Conservation (phyloP, 2,329 filamentous ascomycete genomes). For the Paraphaeosphaeria sporulosa region DNA sequence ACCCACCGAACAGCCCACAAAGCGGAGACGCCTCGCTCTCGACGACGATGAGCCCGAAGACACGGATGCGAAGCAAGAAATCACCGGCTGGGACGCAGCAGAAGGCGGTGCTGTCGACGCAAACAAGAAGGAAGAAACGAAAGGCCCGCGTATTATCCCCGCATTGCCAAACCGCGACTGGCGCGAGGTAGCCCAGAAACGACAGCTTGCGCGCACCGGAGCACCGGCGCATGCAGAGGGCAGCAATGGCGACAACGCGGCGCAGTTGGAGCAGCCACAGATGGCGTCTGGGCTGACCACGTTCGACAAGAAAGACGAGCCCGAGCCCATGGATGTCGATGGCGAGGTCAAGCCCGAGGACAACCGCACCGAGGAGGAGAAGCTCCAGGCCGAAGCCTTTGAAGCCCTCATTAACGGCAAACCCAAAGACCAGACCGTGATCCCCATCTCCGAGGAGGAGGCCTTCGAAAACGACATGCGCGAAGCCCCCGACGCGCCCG, state of each 20-base stretch:
- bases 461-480: slow-evolving; percentile 75
- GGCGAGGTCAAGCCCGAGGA: slow-evolving; percentile 28
- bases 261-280: slow-evolving; percentile 48
- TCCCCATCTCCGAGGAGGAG: slow-evolving; percentile 64
- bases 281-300: slow-evolving; percentile 63
- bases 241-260: slow-evolving; percentile 44
- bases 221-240: slow-evolving; percentile 55
- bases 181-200: slow-evolving; percentile 62
- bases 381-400: slow-evolving; percentile 62
- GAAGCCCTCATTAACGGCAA: slow-evolving; percentile 54
- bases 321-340: slow-evolving; percentile 32
- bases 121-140: slow-evolving; percentile 46
- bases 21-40: slow-evolving; percentile 37
- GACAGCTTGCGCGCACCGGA: slow-evolving; percentile 66
- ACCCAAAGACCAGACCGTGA: slow-evolving; percentile 46
- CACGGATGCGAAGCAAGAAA: slow-evolving; percentile 46
- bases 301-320: slow-evolving; percentile 41
- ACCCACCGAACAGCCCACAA: slow-evolving; percentile 26
- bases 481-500: slow-evolving; percentile 76
- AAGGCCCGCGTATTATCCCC: slow-evolving; percentile 64
- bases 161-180: slow-evolving; percentile 68
- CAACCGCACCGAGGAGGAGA: slow-evolving; percentile 39
- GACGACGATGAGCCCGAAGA: slow-evolving; percentile 44
- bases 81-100: slow-evolving; percentile 63
- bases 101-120: slow-evolving; percentile 58